Conservation (phyloP, 768 basidiomycete genomes). For the Suillus brevipes region DNA sequence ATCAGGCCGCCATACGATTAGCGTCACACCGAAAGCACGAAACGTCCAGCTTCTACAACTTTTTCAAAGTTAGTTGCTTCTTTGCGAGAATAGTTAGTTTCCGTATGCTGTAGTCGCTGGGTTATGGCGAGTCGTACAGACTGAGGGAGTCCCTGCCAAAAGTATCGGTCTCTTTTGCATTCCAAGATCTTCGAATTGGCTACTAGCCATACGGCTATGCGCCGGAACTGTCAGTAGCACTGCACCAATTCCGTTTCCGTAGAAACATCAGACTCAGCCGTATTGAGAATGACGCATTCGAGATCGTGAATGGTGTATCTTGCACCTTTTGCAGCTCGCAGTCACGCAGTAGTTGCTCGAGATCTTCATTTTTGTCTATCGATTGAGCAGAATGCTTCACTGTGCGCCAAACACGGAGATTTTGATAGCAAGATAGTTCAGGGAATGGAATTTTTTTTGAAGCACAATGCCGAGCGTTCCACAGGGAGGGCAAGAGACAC, state of each 20-base stretch:
- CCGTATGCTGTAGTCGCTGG: neutral
- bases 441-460: conserved; percentile 81
- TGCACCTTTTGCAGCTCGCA: conserved; percentile 45
- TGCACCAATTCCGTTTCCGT: conserved; percentile 3
- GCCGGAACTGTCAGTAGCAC: conserved; percentile 3
- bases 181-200: conserved; percentile 1
- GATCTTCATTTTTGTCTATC: conserved; percentile 49
- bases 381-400: conserved; percentile 62
- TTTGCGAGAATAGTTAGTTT: neutral
- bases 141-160: neutral
- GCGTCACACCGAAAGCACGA: conserved; percentile 1
- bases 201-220: neutral
- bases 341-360: conserved; percentile 63
- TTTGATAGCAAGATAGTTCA: conserved; percentile 73
- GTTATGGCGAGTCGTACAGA: neutral
- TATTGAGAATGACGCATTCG: neutral
- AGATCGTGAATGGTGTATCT: neutral
- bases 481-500: conserved; percentile 51
- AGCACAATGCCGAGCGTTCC: conserved; percentile 77
- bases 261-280: neutral
- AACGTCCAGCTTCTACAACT: neutral
- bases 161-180: neutral
- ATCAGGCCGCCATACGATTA: no score
- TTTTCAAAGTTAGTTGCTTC: conserved; percentile 2
- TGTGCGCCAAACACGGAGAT: conserved; percentile 70